Conservation (phyloP, 108 stramenopile genomes). For the Pseudonitzschia multiseries region DNA sequence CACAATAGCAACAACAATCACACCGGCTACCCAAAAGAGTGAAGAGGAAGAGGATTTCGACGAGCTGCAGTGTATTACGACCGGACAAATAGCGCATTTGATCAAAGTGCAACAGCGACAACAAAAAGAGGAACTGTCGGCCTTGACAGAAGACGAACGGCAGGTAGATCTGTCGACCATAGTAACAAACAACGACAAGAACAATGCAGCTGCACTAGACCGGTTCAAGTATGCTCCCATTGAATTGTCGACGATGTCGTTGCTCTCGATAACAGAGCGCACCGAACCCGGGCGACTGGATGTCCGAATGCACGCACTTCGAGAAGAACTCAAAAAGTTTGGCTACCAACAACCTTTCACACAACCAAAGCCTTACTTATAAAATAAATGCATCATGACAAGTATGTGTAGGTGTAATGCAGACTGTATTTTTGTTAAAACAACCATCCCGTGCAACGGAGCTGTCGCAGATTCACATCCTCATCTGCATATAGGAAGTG, state of each 20-base stretch:
- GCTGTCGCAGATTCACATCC: neutral
- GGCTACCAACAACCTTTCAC: neutral
- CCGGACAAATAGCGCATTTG: constrained; percentile 25
- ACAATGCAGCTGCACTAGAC: neutral
- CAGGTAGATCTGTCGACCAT: constrained; percentile 7
- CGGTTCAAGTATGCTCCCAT: constrained; percentile 6
- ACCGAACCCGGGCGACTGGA: constrained; percentile 26
- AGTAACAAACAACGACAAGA: neutral
- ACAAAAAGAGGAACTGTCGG: neutral
- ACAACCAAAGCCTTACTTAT: neutral
- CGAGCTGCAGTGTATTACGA: constrained; percentile 13
- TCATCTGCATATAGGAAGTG: no score
- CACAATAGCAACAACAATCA: neutral
- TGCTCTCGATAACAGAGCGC: neutral
- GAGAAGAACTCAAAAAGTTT: constrained; percentile 14
- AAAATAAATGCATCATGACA: neutral
- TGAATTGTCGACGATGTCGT: constrained; percentile 15
- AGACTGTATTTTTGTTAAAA: no score
- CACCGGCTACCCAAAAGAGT: neutral
- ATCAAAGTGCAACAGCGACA: constrained; percentile 9
- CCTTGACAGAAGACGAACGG: neutral
- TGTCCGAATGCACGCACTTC: constrained; percentile 14
- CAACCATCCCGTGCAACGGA: no score
- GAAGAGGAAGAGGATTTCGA: neutral
- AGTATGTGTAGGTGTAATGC: no score